These are phyloP conservation scores for Lepidium campestre DNA, from an alignment of 441 rosid genomes.

Conservation along the genomic window DNA sequence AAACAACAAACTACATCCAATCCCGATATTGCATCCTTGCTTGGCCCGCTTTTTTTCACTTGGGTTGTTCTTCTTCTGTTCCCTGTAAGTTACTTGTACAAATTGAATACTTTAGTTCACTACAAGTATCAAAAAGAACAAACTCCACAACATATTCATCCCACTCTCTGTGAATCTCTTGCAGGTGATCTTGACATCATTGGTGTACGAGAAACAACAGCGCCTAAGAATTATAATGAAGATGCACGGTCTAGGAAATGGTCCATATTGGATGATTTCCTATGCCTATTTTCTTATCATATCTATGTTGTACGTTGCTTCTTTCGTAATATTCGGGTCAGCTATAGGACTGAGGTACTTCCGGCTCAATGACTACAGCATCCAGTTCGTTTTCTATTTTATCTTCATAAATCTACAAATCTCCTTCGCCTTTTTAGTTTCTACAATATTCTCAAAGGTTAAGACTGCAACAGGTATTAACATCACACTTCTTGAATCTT, in stretches of 20 bases:
- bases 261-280: slow-evolving; percentile 80
- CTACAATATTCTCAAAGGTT: slow-evolving; percentile 57
- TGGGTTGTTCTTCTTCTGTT: slow-evolving; percentile 35
- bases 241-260: slow-evolving; percentile 95
- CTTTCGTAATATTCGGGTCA: slow-evolving; percentile 67
- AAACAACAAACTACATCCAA: slow-evolving; percentile 36
- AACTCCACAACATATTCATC: too few relatives aligned
- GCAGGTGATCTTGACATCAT: slow-evolving; percentile 62
- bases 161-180: too few relatives aligned
- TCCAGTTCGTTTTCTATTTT: slow-evolving; percentile 65
- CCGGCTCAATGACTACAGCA: slow-evolving; percentile 55
- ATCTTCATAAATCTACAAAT: slow-evolving; percentile 78
- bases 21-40: slow-evolving; percentile 66
- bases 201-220: slow-evolving; percentile 77
- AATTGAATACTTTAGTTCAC: neutral
- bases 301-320: slow-evolving; percentile 54
- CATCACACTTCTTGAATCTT: neutral
- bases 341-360: slow-evolving; percentile 66
- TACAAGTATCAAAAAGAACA: neutral
- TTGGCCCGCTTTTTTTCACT: slow-evolving; percentile 82
- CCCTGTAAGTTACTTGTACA: slow-evolving; percentile 57
- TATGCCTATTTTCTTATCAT: slow-evolving; percentile 69
- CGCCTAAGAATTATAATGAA: slow-evolving; percentile 87
- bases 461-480: slow-evolving; percentile 76
- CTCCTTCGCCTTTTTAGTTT: slow-evolving; percentile 55